Evolutionary conservation across 768 basidiomycete species (phyloP).

Genomic region (Megacollybia marginata): DNA sequence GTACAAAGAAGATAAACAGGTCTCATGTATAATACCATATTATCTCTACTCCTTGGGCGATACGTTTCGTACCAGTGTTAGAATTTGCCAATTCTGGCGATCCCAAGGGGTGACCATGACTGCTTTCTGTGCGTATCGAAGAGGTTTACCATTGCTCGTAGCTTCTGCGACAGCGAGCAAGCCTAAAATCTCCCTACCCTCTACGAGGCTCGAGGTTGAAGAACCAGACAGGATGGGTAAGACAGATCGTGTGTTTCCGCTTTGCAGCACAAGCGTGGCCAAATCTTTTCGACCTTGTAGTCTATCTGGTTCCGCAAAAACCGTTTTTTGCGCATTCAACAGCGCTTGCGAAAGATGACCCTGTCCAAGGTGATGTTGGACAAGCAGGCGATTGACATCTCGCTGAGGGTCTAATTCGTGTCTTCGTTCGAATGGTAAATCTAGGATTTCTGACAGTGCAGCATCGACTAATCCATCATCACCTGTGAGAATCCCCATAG

Average conservation of each 20-base stretch:
- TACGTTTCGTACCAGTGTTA: slow-evolving; percentile 45
- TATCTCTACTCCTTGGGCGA: slow-evolving; percentile 4
- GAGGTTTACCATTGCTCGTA: slow-evolving; percentile 39
- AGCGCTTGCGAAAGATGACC: slow-evolving; percentile 48
- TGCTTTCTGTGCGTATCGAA: slow-evolving; percentile 50
- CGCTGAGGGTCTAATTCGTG: slow-evolving; percentile 59
- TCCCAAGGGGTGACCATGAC: slow-evolving; percentile 56
- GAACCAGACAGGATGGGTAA: slow-evolving; percentile 36
- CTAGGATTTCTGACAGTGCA: slow-evolving; percentile 72
- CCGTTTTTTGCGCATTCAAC: slow-evolving; percentile 46
- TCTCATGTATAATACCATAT: slow-evolving; percentile 10
- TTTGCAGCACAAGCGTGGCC: slow-evolving; percentile 47
- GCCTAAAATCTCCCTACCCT: slow-evolving; percentile 32
- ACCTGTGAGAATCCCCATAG: slow-evolving; percentile 79
- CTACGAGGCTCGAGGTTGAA: slow-evolving; percentile 13
- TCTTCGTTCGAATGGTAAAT: slow-evolving; percentile 59
- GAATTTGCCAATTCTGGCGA: slow-evolving; percentile 44
- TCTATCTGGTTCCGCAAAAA: slow-evolving; percentile 49
- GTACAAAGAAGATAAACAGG: slow-evolving; percentile 4
- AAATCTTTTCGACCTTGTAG: slow-evolving; percentile 43
- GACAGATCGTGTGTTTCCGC: slow-evolving; percentile 31
- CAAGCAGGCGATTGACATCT: slow-evolving; percentile 65
- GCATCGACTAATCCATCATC: slow-evolving; percentile 82
- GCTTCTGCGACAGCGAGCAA: slow-evolving; percentile 45
- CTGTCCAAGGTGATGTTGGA: slow-evolving; percentile 67